Conservation (phyloP, 805 yeast species). For the Ogataea trehalophila region DNA sequence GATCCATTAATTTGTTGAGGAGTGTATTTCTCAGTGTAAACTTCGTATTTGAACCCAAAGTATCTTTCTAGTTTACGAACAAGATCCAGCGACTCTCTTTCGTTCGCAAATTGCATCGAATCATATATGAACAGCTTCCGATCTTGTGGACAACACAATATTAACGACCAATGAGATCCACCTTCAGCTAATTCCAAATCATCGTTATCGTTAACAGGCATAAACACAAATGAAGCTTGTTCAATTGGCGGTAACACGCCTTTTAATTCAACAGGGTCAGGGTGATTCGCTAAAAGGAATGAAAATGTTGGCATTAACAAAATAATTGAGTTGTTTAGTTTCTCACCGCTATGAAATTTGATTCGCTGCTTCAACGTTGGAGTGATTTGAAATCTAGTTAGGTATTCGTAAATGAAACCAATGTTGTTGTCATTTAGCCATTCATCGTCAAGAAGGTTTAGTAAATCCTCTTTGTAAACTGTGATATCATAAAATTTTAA, state of each 20-base stretch:
- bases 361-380: slow-evolving; percentile 27
- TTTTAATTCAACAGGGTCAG: slow-evolving; percentile 36
- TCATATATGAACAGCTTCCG: slow-evolving; percentile 53
- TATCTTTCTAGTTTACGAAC: slow-evolving; percentile 28
- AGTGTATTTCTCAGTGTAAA: slow-evolving; percentile 26
- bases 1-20: slow-evolving; percentile 64
- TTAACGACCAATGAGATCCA: slow-evolving; percentile 76
- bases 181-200: slow-evolving; percentile 55
- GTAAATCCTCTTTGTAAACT: slow-evolving; percentile 53
- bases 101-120: slow-evolving; percentile 46
- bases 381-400: slow-evolving; percentile 32
- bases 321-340: slow-evolving; percentile 30
- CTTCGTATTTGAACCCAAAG: slow-evolving; percentile 19
- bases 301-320: slow-evolving; percentile 59
- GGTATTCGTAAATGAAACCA: slow-evolving; percentile 54
- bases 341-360: slow-evolving; percentile 16
- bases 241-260: slow-evolving; percentile 44
- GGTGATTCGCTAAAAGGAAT: slow-evolving; percentile 51
- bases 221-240: slow-evolving; percentile 46
- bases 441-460: slow-evolving; percentile 54
- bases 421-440: slow-evolving; percentile 75
- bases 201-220: slow-evolving; percentile 65
- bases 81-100: slow-evolving; percentile 30
- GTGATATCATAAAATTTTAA: slow-evolving; percentile 54
- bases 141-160: slow-evolving; percentile 47